Percentiles rank a stretch among this genome's conserved stretches.
Evolutionary conservation across 768 basidiomycete species (phyloP).

Genomic region (Russula lepida): DNA sequence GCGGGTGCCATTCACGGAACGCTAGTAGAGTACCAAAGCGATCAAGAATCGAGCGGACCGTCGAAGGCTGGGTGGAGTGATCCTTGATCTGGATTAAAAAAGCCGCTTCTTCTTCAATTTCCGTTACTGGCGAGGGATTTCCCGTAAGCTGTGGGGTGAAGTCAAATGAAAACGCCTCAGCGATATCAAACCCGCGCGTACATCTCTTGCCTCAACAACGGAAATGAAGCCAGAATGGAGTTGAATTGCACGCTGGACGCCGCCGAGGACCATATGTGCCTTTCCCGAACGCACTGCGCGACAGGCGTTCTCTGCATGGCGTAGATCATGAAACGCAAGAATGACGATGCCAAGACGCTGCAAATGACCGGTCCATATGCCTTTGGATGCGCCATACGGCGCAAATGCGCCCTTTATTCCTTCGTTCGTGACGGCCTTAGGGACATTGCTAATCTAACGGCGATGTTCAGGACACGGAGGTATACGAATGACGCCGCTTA

Average conservation of each 20-base stretch:
- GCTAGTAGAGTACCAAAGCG: constrained; percentile 17
- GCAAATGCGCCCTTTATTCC: constrained; percentile 17
- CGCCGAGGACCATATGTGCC: constrained; percentile 10
- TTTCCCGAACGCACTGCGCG: constrained; percentile 14
- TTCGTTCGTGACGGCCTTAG: constrained; percentile 3
- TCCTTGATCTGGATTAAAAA: constrained; percentile 19
- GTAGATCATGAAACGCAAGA: constrained; percentile 20
- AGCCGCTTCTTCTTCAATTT: constrained; percentile 20
- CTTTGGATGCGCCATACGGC: constrained; percentile 16
- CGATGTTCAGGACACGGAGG: not conserved
- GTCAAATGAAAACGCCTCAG: not conserved
- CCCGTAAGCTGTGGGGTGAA: constrained; percentile 13
- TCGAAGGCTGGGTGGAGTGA: constrained; percentile 5
- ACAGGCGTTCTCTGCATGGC: constrained; percentile 15
- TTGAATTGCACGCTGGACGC: constrained; percentile 4
- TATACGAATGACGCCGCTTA: constrained; percentile 4
- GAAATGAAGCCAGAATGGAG: constrained; percentile 18
- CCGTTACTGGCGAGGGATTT: constrained; percentile 17
- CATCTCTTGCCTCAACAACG: constrained; percentile 20
- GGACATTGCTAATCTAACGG: constrained; percentile 19
- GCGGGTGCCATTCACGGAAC: constrained; percentile 14
- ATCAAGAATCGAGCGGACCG: constrained; percentile 16
- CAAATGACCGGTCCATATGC: constrained; percentile 20
- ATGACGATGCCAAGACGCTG: constrained; percentile 18
- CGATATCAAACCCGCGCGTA: constrained; percentile 2